A percentile compares a stretch with the other conserved stretches of the same genome.
These are phyloP conservation scores for Podaxis mareebaensis DNA, from an alignment of 768 basidiomycete species.

Conservation along the genomic window DNA sequence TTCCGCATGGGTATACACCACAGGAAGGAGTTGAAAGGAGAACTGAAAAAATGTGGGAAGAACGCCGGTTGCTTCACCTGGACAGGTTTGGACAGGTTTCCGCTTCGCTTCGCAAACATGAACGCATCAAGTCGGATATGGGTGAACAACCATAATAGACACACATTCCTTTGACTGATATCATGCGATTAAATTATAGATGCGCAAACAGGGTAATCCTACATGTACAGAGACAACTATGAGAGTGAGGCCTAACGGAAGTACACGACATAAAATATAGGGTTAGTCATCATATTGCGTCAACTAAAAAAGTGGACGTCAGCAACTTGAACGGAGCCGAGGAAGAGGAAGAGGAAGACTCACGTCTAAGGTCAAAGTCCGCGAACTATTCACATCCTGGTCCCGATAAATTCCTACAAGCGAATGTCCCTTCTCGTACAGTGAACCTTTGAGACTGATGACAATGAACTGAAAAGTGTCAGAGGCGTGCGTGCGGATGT, in stretches of 20 bases:
- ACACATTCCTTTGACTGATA: no score
- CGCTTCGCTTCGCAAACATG: no score
- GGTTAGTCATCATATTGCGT: conserved; percentile 61
- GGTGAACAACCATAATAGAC: no score
- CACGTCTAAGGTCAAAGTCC: conserved; percentile 90
- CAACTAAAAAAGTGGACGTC: conserved; percentile 35
- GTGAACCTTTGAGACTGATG: conserved; percentile 92
- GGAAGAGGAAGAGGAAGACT: conserved; percentile 25
- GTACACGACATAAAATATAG: not conserved
- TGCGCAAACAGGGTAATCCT: not conserved
- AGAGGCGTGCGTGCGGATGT: conserved; percentile 84
- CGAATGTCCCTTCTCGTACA: conserved; percentile 89
- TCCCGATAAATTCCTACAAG: conserved; percentile 94
- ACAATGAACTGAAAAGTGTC: conserved; percentile 93
- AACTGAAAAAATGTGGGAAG: no score
- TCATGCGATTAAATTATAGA: not conserved
- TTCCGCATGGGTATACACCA: no score
- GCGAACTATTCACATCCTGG: conserved; percentile 90
- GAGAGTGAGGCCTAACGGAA: not conserved
- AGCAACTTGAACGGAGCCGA: not conserved
- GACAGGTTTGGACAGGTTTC: no score
- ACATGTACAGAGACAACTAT: conserved; percentile 2
- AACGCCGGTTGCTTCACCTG: no score
- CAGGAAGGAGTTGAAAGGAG: no score
- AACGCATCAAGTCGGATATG: no score